Conservation (phyloP, 345 rosid species). For the Corchorus capsularis region DNA sequence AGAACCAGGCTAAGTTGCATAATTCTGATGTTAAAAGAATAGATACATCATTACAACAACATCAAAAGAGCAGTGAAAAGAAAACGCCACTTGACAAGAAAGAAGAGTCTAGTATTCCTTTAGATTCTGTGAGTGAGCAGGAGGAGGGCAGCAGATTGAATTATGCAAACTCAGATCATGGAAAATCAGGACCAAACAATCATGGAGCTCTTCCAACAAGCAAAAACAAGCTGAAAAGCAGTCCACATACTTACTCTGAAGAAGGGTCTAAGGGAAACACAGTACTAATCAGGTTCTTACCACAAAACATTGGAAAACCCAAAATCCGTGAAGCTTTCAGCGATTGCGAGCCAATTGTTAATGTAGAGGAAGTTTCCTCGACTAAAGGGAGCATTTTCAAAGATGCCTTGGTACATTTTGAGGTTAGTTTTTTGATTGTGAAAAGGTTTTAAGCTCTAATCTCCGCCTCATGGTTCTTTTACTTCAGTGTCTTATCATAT, state of each 20-base stretch:
- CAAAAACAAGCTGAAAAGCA: constrained; percentile 20
- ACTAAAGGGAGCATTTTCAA: constrained; percentile 29
- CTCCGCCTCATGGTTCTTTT: background rate
- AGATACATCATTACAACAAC: constrained; percentile 3
- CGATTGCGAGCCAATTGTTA: constrained; percentile 29
- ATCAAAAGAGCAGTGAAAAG: constrained; percentile 2
- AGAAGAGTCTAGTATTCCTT: constrained; percentile 17
- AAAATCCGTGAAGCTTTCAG: constrained; percentile 19
- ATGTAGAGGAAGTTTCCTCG: constrained; percentile 28
- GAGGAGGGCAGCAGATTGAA: constrained; percentile 4
- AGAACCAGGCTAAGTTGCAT: constrained; percentile 9
- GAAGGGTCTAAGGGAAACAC: constrained; percentile 24
- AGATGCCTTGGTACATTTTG: constrained; percentile 33
- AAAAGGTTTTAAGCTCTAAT: background rate
- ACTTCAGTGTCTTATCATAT: background rate
- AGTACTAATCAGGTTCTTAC: constrained; percentile 36
- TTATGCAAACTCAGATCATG: background rate
- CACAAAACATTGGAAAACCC: background rate
- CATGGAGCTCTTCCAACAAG: constrained; percentile 15
- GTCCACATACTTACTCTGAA: constrained; percentile 11
- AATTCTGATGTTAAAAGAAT: constrained; percentile 20
- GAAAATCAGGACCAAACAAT: constrained; percentile 10
- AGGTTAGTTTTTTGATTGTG: constrained; percentile 28
- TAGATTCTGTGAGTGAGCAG: background rate
- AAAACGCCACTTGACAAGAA: constrained; percentile 1